Conservation (phyloP, 768 basidiomycete genomes). For the Lentinus tigrinus region DNA sequence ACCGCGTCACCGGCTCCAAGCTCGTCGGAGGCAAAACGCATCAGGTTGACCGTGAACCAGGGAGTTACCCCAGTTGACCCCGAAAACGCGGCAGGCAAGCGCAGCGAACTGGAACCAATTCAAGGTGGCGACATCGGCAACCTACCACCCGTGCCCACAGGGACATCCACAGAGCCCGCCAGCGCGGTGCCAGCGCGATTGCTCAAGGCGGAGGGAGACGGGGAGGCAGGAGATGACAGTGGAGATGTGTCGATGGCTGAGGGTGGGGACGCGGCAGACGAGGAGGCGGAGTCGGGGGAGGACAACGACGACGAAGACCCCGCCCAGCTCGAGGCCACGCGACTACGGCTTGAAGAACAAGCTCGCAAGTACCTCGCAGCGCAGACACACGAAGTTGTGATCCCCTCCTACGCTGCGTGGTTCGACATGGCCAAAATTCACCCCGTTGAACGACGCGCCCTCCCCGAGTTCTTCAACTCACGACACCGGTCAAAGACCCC, state of each 20-base stretch:
- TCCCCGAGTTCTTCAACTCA: conserved; percentile 98
- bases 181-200: conserved; percentile 34
- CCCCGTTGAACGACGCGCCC: conserved; percentile 83
- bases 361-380: conserved; percentile 94
- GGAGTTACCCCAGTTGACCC: conserved; percentile 78
- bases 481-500: conserved; percentile 95
- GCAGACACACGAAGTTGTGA: conserved; percentile 95
- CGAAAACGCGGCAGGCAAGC: conserved; percentile 79
- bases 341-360: conserved; percentile 78
- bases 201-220: conserved; percentile 50
- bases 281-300: conserved; percentile 74
- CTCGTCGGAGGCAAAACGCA: conserved; percentile 34
- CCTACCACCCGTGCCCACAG: conserved; percentile 42
- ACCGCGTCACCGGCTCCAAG: conserved; percentile 34
- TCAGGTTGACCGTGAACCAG: conserved; percentile 43
- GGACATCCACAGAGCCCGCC: conserved; percentile 33
- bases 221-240: conserved; percentile 63
- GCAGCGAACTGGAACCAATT: conserved; percentile 84
- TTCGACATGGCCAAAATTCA: conserved; percentile 95
- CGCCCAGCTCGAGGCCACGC: conserved; percentile 78
- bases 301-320: conserved; percentile 87
- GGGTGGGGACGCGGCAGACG: conserved; percentile 75
- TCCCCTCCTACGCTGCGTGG: conserved; percentile 97
- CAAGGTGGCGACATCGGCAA: conserved; percentile 78
- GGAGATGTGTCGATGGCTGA: conserved; percentile 84